These are phyloP conservation scores for Fusarium tupiense DNA, from an alignment of 2,329 filamentous ascomycete species.

Conservation along the genomic window DNA sequence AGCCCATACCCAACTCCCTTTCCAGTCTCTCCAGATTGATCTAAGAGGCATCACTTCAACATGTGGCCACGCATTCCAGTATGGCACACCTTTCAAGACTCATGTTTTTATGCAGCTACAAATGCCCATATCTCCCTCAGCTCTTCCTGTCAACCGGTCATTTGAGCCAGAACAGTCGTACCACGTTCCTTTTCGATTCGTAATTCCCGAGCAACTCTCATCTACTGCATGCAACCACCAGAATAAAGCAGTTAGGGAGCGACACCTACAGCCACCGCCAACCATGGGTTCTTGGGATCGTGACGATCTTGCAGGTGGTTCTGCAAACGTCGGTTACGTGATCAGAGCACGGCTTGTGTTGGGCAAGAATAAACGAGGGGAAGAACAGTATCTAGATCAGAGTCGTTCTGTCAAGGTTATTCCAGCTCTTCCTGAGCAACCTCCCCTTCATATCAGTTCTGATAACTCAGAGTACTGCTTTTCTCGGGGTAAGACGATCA, in stretches of 20 bases:
- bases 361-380: background rate
- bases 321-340: background rate
- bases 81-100: background rate
- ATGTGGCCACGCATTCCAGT: background rate
- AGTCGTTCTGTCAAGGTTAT: background rate
- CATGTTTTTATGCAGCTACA: background rate
- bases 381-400: background rate
- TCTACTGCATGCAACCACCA: background rate
- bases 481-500: background rate
- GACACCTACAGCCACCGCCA: background rate
- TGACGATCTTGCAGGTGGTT: background rate
- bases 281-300: background rate
- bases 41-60: background rate
- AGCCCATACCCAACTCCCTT: background rate
- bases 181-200: background rate
- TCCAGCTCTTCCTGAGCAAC: background rate
- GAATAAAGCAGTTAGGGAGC: background rate
- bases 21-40: background rate
- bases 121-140: background rate
- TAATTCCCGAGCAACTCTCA: background rate
- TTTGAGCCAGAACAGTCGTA: background rate
- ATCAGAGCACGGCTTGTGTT: background rate
- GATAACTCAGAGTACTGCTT: background rate
- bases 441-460: background rate
- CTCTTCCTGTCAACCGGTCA: background rate